Base-by-base conservation (phyloP, 768 basidiomycete species). In the Tulasnella calospora region DNA sequence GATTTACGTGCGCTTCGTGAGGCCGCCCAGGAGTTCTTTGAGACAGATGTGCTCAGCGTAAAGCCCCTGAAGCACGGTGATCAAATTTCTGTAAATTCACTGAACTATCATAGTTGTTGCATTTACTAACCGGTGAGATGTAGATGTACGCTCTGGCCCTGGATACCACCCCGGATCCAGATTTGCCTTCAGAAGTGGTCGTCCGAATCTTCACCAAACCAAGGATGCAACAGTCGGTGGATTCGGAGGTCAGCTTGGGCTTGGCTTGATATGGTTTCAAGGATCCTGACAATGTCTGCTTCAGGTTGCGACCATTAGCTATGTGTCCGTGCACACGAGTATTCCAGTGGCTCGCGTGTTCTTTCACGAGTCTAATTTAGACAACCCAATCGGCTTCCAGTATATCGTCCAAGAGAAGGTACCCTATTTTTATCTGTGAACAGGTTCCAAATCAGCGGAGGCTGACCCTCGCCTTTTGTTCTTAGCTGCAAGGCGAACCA, bases 361-460 rank as follows among this genome's bases (percentile, higher is more conserved):
- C 74, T 57, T 51, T 23, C 55, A 75, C 74, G 74, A 75, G 3
- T 75, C 74, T 1, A 55, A 3, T 12, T 36, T 27, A 19, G 47
- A 75, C 55, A 75, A 75, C 74, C 38, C 74, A 7, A 27, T 75
- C 55, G 74, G 74, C 10, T 36, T 46, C n/a, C 74, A 75, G 46
- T 75, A 51, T 36, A 75, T 75, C 46, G 35, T 75, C 44, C 41
- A 75, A 47, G 74, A 75, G n/a, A 38, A 46, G 55, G 74, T 75
- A 47, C 8, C 36, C 35, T 23, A 0, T 6, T 17, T 17, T 75
- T 41, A n/a, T 13, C 4, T 75, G 9, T 3, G 4, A 67, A n/a
- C 12, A 67, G 61, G 33, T 17, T 67, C 61, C 61, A 67, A 67
- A 33, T 8, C 30, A 33, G 1, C 61, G 27, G 61, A 9, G 30